Conservation (phyloP, 2,329 filamentous ascomycete genomes). For the Chlorencoelia australis region DNA sequence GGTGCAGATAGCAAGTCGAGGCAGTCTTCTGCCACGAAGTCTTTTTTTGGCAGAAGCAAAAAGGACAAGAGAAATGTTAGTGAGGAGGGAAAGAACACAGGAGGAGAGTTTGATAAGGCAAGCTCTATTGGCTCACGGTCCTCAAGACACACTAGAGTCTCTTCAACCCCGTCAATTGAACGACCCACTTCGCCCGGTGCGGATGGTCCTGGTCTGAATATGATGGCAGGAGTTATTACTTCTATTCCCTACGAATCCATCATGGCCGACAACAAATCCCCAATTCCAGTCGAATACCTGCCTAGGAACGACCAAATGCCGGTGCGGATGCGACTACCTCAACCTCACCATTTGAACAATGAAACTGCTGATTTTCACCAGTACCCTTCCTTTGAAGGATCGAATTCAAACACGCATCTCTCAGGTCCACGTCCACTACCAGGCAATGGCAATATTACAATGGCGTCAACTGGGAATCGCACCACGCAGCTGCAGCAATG, state of each 20-base stretch:
- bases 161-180: slow-evolving; percentile 64
- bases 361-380: slow-evolving; percentile 74
- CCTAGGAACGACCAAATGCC: slow-evolving; percentile 55
- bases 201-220: slow-evolving; percentile 53
- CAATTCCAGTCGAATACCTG: slow-evolving; percentile 63
- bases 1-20: slow-evolving; percentile 63
- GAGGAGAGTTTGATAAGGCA: slow-evolving; percentile 47
- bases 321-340: slow-evolving; percentile 57
- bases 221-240: slow-evolving; percentile 73
- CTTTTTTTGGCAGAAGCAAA: slow-evolving; percentile 83
- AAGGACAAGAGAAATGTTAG: slow-evolving; percentile 57
- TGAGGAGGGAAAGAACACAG: slow-evolving; percentile 46
- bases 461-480: slow-evolving; percentile 58
- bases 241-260: slow-evolving; percentile 78
- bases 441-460: slow-evolving; percentile 52
- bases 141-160: slow-evolving; percentile 66
- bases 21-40: slow-evolving; percentile 66
- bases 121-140: slow-evolving; percentile 56
- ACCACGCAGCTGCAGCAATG: slow-evolving; percentile 70
- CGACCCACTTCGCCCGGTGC: slow-evolving; percentile 51
- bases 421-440: slow-evolving; percentile 52
- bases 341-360: slow-evolving; percentile 78
- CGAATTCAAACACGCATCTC: slow-evolving; percentile 43
- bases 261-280: slow-evolving; percentile 53
- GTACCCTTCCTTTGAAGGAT: slow-evolving; percentile 62